Evolutionary conservation across 2,329 filamentous ascomycete genomes (phyloP).

Genomic region (Exophiala sp.): DNA sequence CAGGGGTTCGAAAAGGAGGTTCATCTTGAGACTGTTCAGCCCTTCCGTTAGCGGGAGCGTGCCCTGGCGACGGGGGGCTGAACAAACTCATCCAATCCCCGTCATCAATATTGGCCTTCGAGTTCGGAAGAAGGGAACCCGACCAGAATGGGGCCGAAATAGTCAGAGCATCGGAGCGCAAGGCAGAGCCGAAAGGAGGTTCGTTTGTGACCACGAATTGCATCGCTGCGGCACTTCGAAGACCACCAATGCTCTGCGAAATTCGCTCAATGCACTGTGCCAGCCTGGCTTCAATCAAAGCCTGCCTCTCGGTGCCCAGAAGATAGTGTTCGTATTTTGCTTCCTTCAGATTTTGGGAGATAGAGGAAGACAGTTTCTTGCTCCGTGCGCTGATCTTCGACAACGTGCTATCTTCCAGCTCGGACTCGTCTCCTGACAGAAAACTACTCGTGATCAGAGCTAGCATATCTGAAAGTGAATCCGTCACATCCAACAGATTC

Average conservation of each 20-base stretch:
- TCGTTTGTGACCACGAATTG: conserved; percentile 81
- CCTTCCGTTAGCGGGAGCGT: conserved; percentile 52
- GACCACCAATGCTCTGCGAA: conserved; percentile 80
- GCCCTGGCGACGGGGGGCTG: conserved; percentile 22
- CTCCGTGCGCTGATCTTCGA: conserved; percentile 57
- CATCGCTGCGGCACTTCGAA: conserved; percentile 81
- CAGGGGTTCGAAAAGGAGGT: conserved; percentile 51
- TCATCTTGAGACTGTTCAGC: not conserved
- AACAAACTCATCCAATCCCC: conserved; percentile 7
- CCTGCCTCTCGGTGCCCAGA: conserved; percentile 70
- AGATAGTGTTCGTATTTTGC: conserved; percentile 86
- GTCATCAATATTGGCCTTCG: conserved; percentile 3
- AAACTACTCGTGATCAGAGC: conserved; percentile 77
- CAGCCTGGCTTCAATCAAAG: conserved; percentile 69
- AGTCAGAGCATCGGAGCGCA: conserved; percentile 21
- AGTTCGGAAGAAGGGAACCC: conserved; percentile 10
- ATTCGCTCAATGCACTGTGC: conserved; percentile 79
- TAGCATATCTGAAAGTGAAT: conserved; percentile 72
- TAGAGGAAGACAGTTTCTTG: conserved; percentile 59
- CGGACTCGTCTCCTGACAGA: conserved; percentile 72
- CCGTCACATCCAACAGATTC: conserved; percentile 67
- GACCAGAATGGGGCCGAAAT: conserved; percentile 19
- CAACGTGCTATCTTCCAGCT: conserved; percentile 63
- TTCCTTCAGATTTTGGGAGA: conserved; percentile 73
- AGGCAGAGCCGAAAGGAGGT: conserved; percentile 30